These are phyloP conservation scores for Gentiana straminea DNA, from an alignment of 257 asterid genomes.

Conservation along the genomic window DNA sequence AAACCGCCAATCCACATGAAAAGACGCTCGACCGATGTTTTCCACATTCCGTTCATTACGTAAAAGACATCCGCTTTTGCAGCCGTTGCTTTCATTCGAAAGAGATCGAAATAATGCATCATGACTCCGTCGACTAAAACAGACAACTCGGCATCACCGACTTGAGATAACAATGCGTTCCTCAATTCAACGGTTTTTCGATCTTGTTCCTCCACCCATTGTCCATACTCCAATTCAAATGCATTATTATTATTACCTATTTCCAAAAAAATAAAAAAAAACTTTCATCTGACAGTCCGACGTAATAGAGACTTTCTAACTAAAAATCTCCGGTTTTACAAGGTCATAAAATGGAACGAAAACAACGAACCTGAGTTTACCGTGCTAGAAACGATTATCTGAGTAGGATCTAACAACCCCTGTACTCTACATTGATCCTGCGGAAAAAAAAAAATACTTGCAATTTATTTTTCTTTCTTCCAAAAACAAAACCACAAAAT, in stretches of 20 bases:
- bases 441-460: constrained; percentile 12
- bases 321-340: not conserved
- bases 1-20: constrained; percentile 94
- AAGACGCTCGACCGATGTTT: constrained; percentile 74
- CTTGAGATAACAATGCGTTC: constrained; percentile 47
- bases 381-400: constrained; percentile 43
- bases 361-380: constrained; percentile 51
- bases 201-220: constrained; percentile 78
- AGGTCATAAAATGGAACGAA: not conserved
- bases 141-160: constrained; percentile 46
- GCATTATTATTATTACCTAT: constrained; percentile 29
- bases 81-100: constrained; percentile 67
- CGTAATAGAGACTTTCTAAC: no score
- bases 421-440: constrained; percentile 50
- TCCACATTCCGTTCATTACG: constrained; percentile 82
- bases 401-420: constrained; percentile 54
- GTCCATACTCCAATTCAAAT: constrained; percentile 68
- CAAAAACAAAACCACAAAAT: not conserved
- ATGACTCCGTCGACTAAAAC: constrained; percentile 44
- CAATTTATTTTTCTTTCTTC: constrained; percentile 8
- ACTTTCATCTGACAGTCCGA: no score
- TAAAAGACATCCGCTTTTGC: constrained; percentile 75
- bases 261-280: not conserved
- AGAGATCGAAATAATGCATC: constrained; percentile 64
- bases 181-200: constrained; percentile 41